These are phyloP conservation scores for Saksenaea oblongispora DNA, from an alignment of 371 early-diverging fungal genomes.

Conservation along the genomic window DNA sequence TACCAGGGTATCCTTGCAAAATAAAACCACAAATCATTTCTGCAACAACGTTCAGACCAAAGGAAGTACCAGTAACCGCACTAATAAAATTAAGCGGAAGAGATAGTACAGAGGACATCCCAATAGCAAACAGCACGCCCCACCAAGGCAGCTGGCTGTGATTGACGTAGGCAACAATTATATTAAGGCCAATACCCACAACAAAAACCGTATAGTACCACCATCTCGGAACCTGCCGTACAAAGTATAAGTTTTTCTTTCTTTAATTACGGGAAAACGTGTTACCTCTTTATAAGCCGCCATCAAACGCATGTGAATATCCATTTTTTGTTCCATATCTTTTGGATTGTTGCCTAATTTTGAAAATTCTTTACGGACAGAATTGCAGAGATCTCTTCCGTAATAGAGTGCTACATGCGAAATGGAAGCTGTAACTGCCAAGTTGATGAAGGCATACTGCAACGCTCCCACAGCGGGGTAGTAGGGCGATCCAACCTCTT, in stretches of 20 bases:
- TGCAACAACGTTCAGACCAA: constrained; percentile 63
- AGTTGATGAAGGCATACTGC: constrained; percentile 36
- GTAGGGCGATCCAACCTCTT: constrained; percentile 39
- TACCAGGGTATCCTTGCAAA: constrained; percentile 40
- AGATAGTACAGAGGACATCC: constrained; percentile 41
- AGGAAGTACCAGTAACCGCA: constrained; percentile 40
- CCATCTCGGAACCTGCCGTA: constrained; percentile 67
- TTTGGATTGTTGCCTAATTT: constrained; percentile 1
- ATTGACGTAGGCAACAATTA: constrained; percentile 60
- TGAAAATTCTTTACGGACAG: neutral
- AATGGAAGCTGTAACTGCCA: constrained; percentile 50
- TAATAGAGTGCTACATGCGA: constrained; percentile 45
- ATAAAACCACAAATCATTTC: constrained; percentile 60
- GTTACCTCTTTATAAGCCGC: constrained; percentile 39
- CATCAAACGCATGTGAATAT: constrained; percentile 40
- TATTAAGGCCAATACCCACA: constrained; percentile 60
- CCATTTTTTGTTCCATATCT: constrained; percentile 6
- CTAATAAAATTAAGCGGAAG: constrained; percentile 38
- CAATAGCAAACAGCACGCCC: constrained; percentile 71
- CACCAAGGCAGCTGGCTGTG: constrained; percentile 66
- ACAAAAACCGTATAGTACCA: constrained; percentile 73
- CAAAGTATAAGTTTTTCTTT: too few species aligned
- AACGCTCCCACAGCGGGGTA: constrained; percentile 30
- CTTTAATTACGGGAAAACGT: too few species aligned
- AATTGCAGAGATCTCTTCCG: constrained; percentile 31